Evolutionary conservation across 179 eudicot species (phyloP).

Genomic region (Actinidia polygama): DNA sequence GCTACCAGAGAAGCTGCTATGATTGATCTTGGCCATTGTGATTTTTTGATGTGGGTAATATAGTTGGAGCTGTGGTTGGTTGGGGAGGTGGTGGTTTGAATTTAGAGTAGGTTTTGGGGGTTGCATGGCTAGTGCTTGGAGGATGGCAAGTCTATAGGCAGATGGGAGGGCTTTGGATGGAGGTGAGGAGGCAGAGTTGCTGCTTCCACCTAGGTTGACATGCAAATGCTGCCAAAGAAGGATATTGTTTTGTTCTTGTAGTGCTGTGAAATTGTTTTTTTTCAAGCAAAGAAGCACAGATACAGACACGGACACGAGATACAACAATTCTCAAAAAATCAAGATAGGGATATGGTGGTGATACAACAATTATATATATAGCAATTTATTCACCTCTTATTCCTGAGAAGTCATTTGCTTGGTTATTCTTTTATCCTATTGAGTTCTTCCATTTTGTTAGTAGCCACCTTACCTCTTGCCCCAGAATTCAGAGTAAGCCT

Average conservation of each 20-base stretch:
- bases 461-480: too few relatives aligned
- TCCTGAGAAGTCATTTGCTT: neutral
- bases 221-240: conserved; percentile 14
- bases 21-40: conserved; percentile 23
- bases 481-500: too few relatives aligned
- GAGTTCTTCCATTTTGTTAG: neutral
- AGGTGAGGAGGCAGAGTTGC: neutral
- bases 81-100: neutral
- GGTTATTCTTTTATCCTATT: neutral
- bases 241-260: neutral
- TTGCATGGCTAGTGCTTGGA: conserved; percentile 23
- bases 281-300: neutral
- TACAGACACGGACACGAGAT: too few relatives aligned
- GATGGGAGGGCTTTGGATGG: neutral
- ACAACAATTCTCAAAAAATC: too few relatives aligned
- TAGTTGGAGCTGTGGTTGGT: neutral
- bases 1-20: conserved; percentile 16
- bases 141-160: neutral
- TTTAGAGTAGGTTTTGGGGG: conserved; percentile 17
- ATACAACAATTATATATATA: too few relatives aligned
- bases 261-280: neutral
- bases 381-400: neutral
- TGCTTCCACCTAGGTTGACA: conserved; percentile 7
- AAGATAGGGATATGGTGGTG: too few relatives aligned
- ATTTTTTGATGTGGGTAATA: too few relatives aligned